Evolutionary conservation across 202 grass and related monocot species (phyloP).

Genomic region (Carex arenaria): DNA sequence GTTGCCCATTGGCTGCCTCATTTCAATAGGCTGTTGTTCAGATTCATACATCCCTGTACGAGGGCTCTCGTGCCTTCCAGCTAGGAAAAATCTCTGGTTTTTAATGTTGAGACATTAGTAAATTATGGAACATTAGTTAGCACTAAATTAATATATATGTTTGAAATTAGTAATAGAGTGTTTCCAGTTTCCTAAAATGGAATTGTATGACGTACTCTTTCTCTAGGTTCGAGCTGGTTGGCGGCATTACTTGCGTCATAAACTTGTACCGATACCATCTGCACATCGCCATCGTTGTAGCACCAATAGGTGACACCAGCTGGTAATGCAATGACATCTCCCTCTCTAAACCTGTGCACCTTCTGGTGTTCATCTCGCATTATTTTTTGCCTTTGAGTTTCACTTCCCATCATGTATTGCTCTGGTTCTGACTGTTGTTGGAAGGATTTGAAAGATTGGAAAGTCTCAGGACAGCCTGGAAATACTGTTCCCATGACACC

Average conservation of each 20-base stretch:
- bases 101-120: neutral
- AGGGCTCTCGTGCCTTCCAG: constrained; percentile 17
- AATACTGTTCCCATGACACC: constrained; percentile 13
- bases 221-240: constrained; percentile 35
- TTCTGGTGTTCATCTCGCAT: constrained; percentile 24
- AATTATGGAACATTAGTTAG: no score
- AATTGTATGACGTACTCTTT: constrained; percentile 13
- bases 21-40: neutral
- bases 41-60: neutral
- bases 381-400: neutral
- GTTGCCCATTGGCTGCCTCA: neutral
- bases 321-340: constrained; percentile 27
- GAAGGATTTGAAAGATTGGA: constrained; percentile 20
- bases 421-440: neutral
- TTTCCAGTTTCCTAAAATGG: no score
- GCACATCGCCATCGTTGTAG: constrained; percentile 38
- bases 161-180: no score
- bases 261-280: constrained; percentile 23
- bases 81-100: constrained; percentile 33
- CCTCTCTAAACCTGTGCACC: constrained; percentile 15
- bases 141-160: no score
- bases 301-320: constrained; percentile 34
- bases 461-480: constrained; percentile 28
- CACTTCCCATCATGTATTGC: neutral
- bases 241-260: constrained; percentile 27